Evolutionary conservation across 192 early-diverging fungal genomes (phyloP).

Genomic region (Gryganskiella cystojenkinii): DNA sequence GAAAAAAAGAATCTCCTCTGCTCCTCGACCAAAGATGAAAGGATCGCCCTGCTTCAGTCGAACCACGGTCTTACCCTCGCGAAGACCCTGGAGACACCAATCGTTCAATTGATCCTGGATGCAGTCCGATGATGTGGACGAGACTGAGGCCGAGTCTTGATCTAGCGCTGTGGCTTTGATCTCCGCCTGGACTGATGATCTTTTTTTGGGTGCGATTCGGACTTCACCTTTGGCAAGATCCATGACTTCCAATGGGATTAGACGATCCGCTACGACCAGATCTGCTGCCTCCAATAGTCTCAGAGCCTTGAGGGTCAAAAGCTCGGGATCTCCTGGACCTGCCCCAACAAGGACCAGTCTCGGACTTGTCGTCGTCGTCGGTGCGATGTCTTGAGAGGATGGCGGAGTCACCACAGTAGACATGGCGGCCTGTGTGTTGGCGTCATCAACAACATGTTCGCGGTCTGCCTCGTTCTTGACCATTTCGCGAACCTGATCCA

Average conservation of each 20-base stretch:
- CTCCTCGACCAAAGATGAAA: conserved; percentile 93
- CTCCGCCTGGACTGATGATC: conserved; percentile 18
- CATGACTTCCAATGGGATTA: conserved; percentile 72
- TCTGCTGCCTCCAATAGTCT: conserved; percentile 75
- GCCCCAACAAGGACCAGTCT: conserved; percentile 80
- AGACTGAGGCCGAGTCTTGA: conserved; percentile 12
- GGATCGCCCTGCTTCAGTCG: conserved; percentile 94
- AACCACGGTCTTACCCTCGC: conserved; percentile 75
- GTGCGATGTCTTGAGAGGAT: neutral
- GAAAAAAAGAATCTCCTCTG: conserved; percentile 87
- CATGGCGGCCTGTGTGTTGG: neutral
- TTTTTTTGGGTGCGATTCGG: conserved; percentile 69
- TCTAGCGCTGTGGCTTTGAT: neutral
- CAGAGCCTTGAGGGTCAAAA: conserved; percentile 80
- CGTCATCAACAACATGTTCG: neutral
- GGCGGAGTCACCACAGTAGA: neutral
- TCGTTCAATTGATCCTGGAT: conserved; percentile 83
- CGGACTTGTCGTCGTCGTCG: neutral
- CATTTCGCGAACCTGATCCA: conserved; percentile 26
- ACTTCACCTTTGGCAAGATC: conserved; percentile 64
- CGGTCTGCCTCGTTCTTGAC: neutral
- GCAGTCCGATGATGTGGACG: conserved; percentile 66
- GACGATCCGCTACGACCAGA: conserved; percentile 85
- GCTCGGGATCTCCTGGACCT: conserved; percentile 85
- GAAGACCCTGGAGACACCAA: conserved; percentile 78